Evolutionary conservation across 2,329 filamentous ascomycete species (phyloP).

Genomic region (Pseudogymnoascus sp.): DNA sequence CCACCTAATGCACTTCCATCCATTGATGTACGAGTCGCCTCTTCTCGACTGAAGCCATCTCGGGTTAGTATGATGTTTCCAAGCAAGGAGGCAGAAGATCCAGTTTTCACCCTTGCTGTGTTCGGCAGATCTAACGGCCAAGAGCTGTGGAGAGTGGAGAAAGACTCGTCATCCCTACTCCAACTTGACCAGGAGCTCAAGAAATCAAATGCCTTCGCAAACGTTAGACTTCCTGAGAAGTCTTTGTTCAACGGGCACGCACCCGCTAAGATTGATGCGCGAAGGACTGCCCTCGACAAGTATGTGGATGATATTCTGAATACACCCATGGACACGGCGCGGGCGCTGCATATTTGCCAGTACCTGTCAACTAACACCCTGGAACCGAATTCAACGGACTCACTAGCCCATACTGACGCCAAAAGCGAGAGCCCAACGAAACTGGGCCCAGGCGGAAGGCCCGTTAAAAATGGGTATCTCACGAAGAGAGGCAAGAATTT

Average conservation of each 20-base stretch:
- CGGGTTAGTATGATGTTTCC: slow-evolving; percentile 74
- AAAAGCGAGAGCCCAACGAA: slow-evolving; percentile 34
- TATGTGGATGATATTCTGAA: slow-evolving; percentile 85
- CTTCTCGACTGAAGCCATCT: slow-evolving; percentile 89
- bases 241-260: slow-evolving; percentile 86
- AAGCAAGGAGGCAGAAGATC: slow-evolving; percentile 78
- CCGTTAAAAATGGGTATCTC: slow-evolving; percentile 78
- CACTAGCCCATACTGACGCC: slow-evolving; percentile 32
- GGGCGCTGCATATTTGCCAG: slow-evolving; percentile 74
- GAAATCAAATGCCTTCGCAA: slow-evolving; percentile 59
- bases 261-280: slow-evolving; percentile 84
- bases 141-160: slow-evolving; percentile 92
- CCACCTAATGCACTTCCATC: slow-evolving; percentile 83
- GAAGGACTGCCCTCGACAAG: slow-evolving; percentile 68
- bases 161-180: slow-evolving; percentile 74
- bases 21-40: slow-evolving; percentile 79
- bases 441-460: slow-evolving; percentile 55
- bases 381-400: slow-evolving; percentile 55
- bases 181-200: slow-evolving; percentile 76
- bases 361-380: slow-evolving; percentile 68
- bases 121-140: slow-evolving; percentile 66
- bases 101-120: slow-evolving; percentile 85
- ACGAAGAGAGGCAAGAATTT: slow-evolving; percentile 98
- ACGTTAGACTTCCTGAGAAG: slow-evolving; percentile 70
- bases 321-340: slow-evolving; percentile 67